These are phyloP conservation scores for Gillenia trifoliata DNA, from an alignment of 306 rosid species.

Conservation along the genomic window DNA sequence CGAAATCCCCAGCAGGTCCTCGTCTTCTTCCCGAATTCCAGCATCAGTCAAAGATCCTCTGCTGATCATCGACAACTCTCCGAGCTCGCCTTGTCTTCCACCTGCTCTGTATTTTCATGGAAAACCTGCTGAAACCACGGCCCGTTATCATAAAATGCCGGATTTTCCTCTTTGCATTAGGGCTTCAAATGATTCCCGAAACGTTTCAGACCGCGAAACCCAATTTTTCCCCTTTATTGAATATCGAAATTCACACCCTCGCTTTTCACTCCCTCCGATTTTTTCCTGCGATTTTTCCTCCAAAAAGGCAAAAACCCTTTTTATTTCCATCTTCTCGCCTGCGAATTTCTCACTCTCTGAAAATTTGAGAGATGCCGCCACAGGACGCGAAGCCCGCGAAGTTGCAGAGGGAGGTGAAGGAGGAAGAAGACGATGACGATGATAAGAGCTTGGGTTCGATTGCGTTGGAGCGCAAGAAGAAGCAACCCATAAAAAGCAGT, in stretches of 20 bases:
- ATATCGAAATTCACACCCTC: neutral
- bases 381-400: constrained; percentile 44
- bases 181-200: neutral
- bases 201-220: neutral
- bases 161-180: neutral
- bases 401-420: constrained; percentile 7
- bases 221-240: neutral
- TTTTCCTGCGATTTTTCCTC: neutral
- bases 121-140: too few relatives aligned
- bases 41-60: too few relatives aligned
- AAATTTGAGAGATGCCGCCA: constrained; percentile 40
- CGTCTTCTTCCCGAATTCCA: too few relatives aligned
- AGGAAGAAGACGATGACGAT: constrained; percentile 27
- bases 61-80: too few relatives aligned
- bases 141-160: neutral
- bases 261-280: neutral
- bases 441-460: constrained; percentile 23
- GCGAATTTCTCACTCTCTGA: neutral
- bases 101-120: too few relatives aligned
- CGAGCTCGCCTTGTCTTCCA: too few relatives aligned
- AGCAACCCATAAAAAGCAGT: constrained; percentile 10
- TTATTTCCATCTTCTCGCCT: too few relatives aligned
- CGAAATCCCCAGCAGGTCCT: too few relatives aligned
- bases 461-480: constrained; percentile 26
- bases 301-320: too few relatives aligned